Evolutionary conservation across 2,329 filamentous ascomycete genomes (phyloP), one percentile per base, ranked within the genome.

Genomic region (Ilyonectria robusta): DNA sequence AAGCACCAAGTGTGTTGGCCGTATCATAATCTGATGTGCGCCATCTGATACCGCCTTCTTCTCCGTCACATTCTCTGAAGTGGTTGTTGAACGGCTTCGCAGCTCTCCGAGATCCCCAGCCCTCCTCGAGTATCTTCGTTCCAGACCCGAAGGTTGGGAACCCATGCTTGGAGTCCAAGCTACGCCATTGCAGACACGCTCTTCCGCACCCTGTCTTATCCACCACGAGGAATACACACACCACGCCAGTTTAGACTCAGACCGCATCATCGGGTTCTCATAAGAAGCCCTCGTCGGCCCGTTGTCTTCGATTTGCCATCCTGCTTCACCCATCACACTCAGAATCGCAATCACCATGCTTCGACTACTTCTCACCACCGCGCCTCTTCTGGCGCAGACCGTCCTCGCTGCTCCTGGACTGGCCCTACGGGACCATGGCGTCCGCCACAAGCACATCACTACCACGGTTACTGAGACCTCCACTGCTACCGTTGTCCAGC

Each of bases 371-470:
- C 35, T 77, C 33, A 51, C 69, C 4, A 59, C 66, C 19, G 70
- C 72, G 48, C 73, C 75, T 13, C 66, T 79, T 13, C 68, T 79
- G 74, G 75, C 72, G 33, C 69, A 72, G 51, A 54, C 66, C 54
- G 73, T 63, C 7, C 31, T 73, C 35, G 76, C 71, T 42, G 69
- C 63, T 29, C 71, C 72, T 6, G 65, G 71, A 48, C 72, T 73
- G 23, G 66, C 69, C 59, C 15, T n/a, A 6, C 19, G 17, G 8
- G 15, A 9, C 15, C 40, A 42, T n/a, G 15, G 15, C 15, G 40
- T 17, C 40, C 40, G 17, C n/a, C 59, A 63, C 11, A 68, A 56
- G 26, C 23, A 67, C 11, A 47, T 26, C 37, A 44, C 23, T 65
- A 68, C 48, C 64, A 75, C 50, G 0, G 21, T 58, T 19, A 44